Evolutionary conservation across 805 yeast genomes (phyloP), one percentile per base, ranked within the genome.

Genomic region (Candida loeiensis): DNA sequence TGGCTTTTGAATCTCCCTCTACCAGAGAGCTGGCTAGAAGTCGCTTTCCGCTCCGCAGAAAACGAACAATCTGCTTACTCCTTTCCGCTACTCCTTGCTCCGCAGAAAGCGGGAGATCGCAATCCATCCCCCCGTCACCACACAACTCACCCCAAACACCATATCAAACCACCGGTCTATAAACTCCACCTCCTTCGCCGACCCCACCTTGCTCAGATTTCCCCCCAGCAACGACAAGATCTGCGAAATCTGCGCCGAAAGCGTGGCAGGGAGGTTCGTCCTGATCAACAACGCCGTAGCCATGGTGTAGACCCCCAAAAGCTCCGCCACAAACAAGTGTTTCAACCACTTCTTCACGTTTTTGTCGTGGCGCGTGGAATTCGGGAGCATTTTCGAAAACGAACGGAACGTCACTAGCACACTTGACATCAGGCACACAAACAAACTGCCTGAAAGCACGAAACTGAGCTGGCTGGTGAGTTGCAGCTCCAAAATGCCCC

Each of bases 341-440:
- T 59, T 58, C 35, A 64, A 47, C 71, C 70, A 63, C 37, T 49
- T 55, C 39, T 52, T 56, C 4, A 41, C 43, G 19, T 51, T 43
- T 6, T 48, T 40, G 33, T 38, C 41, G 28, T 38, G 41, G 4
- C 36, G 29, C 34, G 38, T 28, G 17, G n/a, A 34, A 21, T 34
- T 39, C 4, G 51, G 46, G n/a, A 51, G 29, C 18, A 59, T 44
- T 25, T 55, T 50, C 7, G 63, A 57, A 12, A 82, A 58, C 24
- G 82, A 80, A 30, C 76, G 71, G 43, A 82, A 73, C 0, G 90
- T 81, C 29, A 72, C 61, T 35, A 73, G 56, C 1, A 83, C 89
- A 40, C 81, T 81, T 18, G 83, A 79, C 49, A 83, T 71, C 1
- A 87, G 79, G 43, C 83, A 73, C 1, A 76, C 51, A 49, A 83